Conservation (phyloP, 148 eudicot species). For the Rhododendron molle region DNA sequence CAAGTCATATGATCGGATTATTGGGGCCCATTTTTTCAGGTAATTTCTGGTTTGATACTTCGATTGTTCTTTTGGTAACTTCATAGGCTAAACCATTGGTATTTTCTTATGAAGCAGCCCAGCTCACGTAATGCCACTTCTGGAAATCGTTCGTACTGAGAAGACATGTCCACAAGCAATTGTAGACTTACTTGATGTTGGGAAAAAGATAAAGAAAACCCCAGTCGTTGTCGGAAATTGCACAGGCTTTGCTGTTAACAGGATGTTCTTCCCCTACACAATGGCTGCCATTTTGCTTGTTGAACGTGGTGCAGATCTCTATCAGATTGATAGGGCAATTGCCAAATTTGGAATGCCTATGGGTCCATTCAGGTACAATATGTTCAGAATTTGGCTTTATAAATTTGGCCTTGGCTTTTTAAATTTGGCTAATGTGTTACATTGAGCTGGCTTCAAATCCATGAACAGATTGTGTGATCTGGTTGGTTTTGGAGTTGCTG, state of each 20-base stretch:
- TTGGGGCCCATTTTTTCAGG: slow-evolving; percentile 98
- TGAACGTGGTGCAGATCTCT: slow-evolving; percentile 74
- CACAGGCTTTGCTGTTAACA: slow-evolving; percentile 95
- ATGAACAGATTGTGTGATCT: slow-evolving; percentile 72
- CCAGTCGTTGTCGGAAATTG: slow-evolving; percentile 94
- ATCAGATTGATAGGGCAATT: slow-evolving; percentile 67
- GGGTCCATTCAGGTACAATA: slow-evolving; percentile 85
- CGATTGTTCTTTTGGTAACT: too few species aligned
- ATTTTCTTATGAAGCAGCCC: slow-evolving; percentile 50
- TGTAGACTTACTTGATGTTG: slow-evolving; percentile 76
- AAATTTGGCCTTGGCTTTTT: not conserved
- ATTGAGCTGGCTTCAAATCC: not conserved
- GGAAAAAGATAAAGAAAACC: slow-evolving; percentile 85
- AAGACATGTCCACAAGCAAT: slow-evolving; percentile 89
- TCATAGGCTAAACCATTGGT: not conserved
- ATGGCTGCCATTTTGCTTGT: slow-evolving; percentile 84
- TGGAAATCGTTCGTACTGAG: slow-evolving; percentile 89
- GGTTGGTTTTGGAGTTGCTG: slow-evolving; percentile 90
- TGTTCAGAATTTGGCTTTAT: too few species aligned
- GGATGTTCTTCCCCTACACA: slow-evolving; percentile 90
- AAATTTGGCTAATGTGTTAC: not conserved
- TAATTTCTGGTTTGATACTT: slow-evolving; percentile 15
- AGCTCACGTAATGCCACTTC: slow-evolving; percentile 94
- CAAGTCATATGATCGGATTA: slow-evolving; percentile 69
- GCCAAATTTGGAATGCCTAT: slow-evolving; percentile 95